Base-by-base conservation (phyloP, 495 filamentous ascomycete species). In the Penicillium coprophilum region DNA sequence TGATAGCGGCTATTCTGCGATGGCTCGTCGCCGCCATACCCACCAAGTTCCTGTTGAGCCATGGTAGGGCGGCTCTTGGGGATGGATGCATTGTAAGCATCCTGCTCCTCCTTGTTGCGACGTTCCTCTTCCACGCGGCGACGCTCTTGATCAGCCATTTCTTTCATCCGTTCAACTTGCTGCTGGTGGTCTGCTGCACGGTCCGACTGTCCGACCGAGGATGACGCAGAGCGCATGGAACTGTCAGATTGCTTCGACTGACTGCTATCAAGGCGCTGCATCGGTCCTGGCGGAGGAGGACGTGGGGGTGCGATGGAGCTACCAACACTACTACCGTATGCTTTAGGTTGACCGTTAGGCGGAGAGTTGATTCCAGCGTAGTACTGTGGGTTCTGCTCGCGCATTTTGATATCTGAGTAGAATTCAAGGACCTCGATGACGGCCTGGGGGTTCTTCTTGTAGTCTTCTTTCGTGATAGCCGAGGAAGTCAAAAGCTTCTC, bases 391-490 rank as follows among this genome's bases (percentile, higher is more conserved):
- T 97, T 85, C 58, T 96, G 86, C 53, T 87, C 84, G 36, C 90
- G 83, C 79, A 92, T 92, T 49, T 89, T 89, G 67, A 96, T 89
- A 70, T 97, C 93, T 0, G 92, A 91, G 78, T 97, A 98, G 74
- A 98, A 98, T 67, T 96, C 89, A 28, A 98, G 79, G 32, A 96
- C 95, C 69, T 98, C 94, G 51, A 97, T 91, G 19, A 98, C 94
- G 20, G 93, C 95, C 71, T 97, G 89, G n/a, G 94, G 94, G 62
- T 97, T 96, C 66, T 92, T 91, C 74, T 93, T 87, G 73, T 96
- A 96, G 70, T 98, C 94, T 62, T 97, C 94, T 72, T 95, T 94
- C 27, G 94, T 96, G 63, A 98, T 95, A 30, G 94, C 94, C 4
- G 94, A 97, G 11, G 90, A 88, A 52, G 91, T 97, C 62, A 98